phyloP scores from a whole-genome alignment of 1,139 yeast species.

The Meyerozyma athensensis region DNA sequence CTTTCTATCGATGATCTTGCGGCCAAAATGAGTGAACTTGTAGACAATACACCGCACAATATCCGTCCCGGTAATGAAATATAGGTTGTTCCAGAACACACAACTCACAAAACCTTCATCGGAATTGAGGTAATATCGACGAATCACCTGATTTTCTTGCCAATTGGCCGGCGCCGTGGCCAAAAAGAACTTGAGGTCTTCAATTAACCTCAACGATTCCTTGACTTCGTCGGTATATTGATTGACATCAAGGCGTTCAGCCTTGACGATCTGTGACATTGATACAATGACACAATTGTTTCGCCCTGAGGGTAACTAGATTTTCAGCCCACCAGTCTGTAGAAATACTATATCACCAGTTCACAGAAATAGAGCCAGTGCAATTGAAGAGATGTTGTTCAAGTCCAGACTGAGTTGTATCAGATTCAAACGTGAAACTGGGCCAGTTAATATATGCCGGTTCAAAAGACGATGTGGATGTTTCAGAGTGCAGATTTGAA shows the following conservation, averaged over 20 bases:
- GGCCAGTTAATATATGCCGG: constrained; percentile 2
- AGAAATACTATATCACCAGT: too few relatives aligned
- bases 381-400: constrained; percentile 1
- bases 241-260: neutral
- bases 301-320: neutral
- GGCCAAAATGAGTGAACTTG: constrained; percentile 86
- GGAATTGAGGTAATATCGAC: constrained; percentile 79
- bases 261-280: constrained; percentile 1
- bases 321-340: too few relatives aligned
- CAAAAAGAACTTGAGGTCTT: constrained; percentile 75
- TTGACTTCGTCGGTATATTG: constrained; percentile 22
- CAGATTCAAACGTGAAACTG: constrained; percentile 4
- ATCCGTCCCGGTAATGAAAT: constrained; percentile 93
- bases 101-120: constrained; percentile 92
- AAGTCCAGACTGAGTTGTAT: constrained; percentile 1
- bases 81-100: constrained; percentile 87
- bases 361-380: neutral
- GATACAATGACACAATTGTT: neutral
- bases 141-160: constrained; percentile 83
- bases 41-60: constrained; percentile 89
- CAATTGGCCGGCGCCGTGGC: constrained; percentile 95
- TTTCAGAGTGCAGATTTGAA: constrained; percentile 2
- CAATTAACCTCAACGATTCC: constrained; percentile 60
- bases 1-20: constrained; percentile 77
- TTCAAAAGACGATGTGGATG: constrained; percentile 2